A percentile compares a stretch with the other conserved stretches of the same genome.
phyloP scores from a whole-genome alignment of 2,329 filamentous ascomycete genomes.

The Pyrenophora graminea region DNA sequence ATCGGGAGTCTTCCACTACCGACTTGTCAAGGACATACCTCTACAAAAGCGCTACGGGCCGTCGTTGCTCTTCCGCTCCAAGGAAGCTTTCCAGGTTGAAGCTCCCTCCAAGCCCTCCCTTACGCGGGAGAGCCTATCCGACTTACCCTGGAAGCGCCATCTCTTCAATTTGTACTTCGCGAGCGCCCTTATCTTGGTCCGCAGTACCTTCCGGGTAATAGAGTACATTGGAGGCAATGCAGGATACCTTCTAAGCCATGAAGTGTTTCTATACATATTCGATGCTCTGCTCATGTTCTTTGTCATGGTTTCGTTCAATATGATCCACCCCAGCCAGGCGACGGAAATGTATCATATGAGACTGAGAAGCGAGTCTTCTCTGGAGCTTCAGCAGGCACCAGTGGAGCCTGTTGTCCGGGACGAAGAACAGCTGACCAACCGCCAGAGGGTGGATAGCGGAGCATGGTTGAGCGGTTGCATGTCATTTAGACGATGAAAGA shows the following conservation, averaged over 20 bases:
- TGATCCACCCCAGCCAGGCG: slow-evolving; percentile 44
- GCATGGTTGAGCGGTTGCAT: background rate
- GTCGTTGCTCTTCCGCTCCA: background rate
- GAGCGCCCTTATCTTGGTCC: slow-evolving; percentile 54
- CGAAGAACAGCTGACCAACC: background rate
- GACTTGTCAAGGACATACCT: slow-evolving; percentile 16
- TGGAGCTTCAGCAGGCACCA: slow-evolving; percentile 12
- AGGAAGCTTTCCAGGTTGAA: background rate
- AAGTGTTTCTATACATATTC: slow-evolving; percentile 53
- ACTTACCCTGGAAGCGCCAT: slow-evolving; percentile 39
- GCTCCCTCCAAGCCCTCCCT: background rate
- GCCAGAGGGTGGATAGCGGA: background rate
- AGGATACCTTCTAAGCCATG: slow-evolving; percentile 51
- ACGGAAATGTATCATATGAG: slow-evolving; percentile 21
- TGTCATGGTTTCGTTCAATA: slow-evolving; percentile 49
- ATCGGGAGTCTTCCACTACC: slow-evolving; percentile 23
- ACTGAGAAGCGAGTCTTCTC: background rate
- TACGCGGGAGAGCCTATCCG: background rate
- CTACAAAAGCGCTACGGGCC: slow-evolving; percentile 4
- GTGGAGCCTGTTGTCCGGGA: slow-evolving; percentile 1
- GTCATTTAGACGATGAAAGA: background rate
- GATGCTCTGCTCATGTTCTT: slow-evolving; percentile 51
- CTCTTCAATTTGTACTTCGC: slow-evolving; percentile 51
- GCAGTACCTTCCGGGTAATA: slow-evolving; percentile 55
- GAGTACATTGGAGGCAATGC: slow-evolving; percentile 54